Base-by-base conservation (phyloP, 192 early-diverging fungal genomes). In the Coemansia sp. region DNA sequence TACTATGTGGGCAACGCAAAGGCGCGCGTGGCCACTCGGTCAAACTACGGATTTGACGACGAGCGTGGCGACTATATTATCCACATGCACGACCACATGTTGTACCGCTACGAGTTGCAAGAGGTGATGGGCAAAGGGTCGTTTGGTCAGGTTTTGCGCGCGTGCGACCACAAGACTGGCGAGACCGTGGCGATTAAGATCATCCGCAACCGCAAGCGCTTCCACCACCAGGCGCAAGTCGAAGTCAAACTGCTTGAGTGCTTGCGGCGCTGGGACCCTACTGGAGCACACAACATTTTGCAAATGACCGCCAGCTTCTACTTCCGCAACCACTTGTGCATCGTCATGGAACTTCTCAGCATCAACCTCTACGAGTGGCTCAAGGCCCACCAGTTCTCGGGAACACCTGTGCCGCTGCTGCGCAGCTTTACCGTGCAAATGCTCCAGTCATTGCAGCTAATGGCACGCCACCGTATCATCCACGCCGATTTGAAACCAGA, bases 401-500 rank as follows among this genome's bases (percentile, higher is more conserved):
- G 97, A 11, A 94, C 69, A 11, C 69, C 75, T 11, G 77, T 62
- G 34, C 68, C 67, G 66, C 66, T 86, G 62, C 73, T 78, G 42
- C 72, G 68, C 13, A 46, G 48, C 61, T 91, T 98, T 51, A 85
- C 92, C 13, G 77, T 85, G 4, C 96, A 98, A 74, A 87, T 98
- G 53, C 83, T 98, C 35, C 88, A 94, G 56, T 89, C 92, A 19
- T 77, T 99, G 57, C 74, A 86, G 31, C 72, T 98, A 36, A 79
- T 99, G 69, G 72, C 83, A 40, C 77, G 84, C 37, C 86, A 93
- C 63, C 84, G 81, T 33, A 92, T 99, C 59, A 92, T 99, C 21
- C 97, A 99, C 64, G 97, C 96, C 62, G 97, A 99, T 79, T 84
- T 99, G 66, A 99, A 99, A 70, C 96, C 95, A 5, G 96, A 98